Base-by-base conservation (phyloP, 2,329 filamentous ascomycete genomes). In the Alternaria atra region DNA sequence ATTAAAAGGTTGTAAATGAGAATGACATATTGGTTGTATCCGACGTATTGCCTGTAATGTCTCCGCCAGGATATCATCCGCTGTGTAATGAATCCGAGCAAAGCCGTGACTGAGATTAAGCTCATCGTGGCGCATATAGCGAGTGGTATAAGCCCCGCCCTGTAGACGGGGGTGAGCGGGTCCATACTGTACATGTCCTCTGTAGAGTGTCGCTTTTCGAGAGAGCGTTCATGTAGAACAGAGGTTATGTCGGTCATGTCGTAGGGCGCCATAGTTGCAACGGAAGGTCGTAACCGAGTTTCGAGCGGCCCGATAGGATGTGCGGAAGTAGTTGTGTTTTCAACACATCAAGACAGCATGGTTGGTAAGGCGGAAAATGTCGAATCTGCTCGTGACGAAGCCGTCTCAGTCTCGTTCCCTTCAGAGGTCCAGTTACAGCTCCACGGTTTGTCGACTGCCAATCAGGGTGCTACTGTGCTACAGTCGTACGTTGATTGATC, bases 21-120 rank as follows among this genome's bases (percentile, higher is more conserved):
- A 39, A 85, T 72, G n/a, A 86, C 76, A 55, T 84, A 85, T 73
- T 86, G 84, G 64, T 86, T 86, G 72, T 84, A 83, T 60, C 83
- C 83, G 54, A 85, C 83, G 60, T 83, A 83, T 62, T 81, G 76
- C 39, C 77, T 71, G 66, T 84, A 83, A 60, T 80, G 80, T 55
- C 76, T 78, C 47, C 80, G 77, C 84, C 83, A 85, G 61, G 82
- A 81, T 32, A 85, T 67, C n/a, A 86, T 72, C 25, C 83, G 81
- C 63, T 83, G 82, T 9, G 83, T 84, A 61, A 86, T 82, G 73
- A 84, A 85, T 10, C 61, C 60, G 6, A 85, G 77, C 5, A 86
- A 75, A 2, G 63, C 56, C 3, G 79, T 71, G 4, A 82, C 82
- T 27, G 82, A 80, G 43, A 84, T 50, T 30, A 83, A 72, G 2